Percentiles rank a stretch among this genome's conserved stretches.
Conservation (phyloP, 2,329 filamentous ascomycete genomes). For the Cercospora citrullina region DNA sequence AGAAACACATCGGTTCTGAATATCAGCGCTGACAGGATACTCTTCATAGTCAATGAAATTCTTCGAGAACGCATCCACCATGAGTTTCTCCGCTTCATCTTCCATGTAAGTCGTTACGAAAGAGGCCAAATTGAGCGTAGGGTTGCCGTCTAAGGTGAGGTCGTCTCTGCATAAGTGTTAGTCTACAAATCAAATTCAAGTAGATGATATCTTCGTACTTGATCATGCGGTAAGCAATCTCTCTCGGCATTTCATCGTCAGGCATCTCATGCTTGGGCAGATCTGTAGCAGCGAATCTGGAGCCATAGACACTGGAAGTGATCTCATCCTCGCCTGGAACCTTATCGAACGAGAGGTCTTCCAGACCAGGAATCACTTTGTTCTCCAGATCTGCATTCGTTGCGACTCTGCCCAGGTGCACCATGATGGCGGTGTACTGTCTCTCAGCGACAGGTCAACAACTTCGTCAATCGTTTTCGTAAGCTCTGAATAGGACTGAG, state of each 20-base stretch:
- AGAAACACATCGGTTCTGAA: slow-evolving; percentile 78
- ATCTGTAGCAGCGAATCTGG: slow-evolving; percentile 75
- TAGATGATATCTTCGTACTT: slow-evolving; percentile 69
- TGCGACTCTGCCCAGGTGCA: slow-evolving; percentile 38
- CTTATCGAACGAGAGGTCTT: slow-evolving; percentile 50
- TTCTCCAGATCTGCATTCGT: slow-evolving; percentile 38
- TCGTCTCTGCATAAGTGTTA: slow-evolving; percentile 6
- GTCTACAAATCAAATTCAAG: neutral
- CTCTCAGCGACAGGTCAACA: neutral
- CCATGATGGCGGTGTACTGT: slow-evolving; percentile 33
- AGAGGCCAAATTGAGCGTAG: slow-evolving; percentile 68
- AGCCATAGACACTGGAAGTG: slow-evolving; percentile 84
- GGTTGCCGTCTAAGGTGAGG: slow-evolving; percentile 2
- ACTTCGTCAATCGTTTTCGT: neutral
- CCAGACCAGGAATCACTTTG: slow-evolving; percentile 47
- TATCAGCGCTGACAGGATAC: slow-evolving; percentile 53
- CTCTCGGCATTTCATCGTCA: slow-evolving; percentile 82
- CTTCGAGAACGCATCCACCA: slow-evolving; percentile 86
- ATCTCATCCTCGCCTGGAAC: slow-evolving; percentile 55
- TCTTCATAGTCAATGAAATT: slow-evolving; percentile 70
- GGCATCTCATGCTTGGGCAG: slow-evolving; percentile 85
- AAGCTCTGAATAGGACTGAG: neutral
- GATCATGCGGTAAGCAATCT: slow-evolving; percentile 95
- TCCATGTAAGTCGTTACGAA: slow-evolving; percentile 99
- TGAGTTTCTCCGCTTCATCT: slow-evolving; percentile 93